Conservation (phyloP, 371 early-diverging fungal genomes). For the Mucor mucedo region DNA sequence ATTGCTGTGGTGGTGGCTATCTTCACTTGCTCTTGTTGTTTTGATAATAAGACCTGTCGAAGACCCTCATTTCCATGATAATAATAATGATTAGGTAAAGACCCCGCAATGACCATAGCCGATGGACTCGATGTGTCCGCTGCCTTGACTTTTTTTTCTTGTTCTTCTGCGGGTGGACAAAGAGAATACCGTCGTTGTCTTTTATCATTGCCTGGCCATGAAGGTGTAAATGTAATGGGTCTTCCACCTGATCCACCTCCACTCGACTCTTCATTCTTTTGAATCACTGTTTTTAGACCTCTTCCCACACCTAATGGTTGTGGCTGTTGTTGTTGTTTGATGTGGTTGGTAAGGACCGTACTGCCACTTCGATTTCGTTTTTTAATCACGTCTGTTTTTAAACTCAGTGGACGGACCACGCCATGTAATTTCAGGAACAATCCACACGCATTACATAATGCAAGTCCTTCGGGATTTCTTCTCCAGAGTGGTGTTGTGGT, state of each 20-base stretch:
- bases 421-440: slow-evolving; percentile 38
- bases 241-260: slow-evolving; percentile 17
- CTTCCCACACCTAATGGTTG: slow-evolving; percentile 6
- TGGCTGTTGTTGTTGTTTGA: slow-evolving; percentile 2
- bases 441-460: slow-evolving; percentile 39
- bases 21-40: not conserved
- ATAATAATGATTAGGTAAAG: slow-evolving; percentile 3
- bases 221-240: slow-evolving; percentile 17
- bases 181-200: slow-evolving; percentile 20
- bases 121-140: not conserved
- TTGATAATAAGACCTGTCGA: slow-evolving; percentile 14
- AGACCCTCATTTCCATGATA: slow-evolving; percentile 7
- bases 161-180: slow-evolving; percentile 7
- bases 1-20: slow-evolving; percentile 5
- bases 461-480: slow-evolving; percentile 37
- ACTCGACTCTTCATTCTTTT: slow-evolving; percentile 9
- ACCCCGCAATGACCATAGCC: slow-evolving; percentile 15
- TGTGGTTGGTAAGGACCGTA: not conserved
- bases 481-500: slow-evolving; percentile 37
- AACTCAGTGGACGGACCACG: slow-evolving; percentile 30
- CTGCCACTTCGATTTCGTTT: slow-evolving; percentile 27
- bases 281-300: not conserved
- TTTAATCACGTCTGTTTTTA: slow-evolving; percentile 39
- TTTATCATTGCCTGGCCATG: slow-evolving; percentile 12
- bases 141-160: not conserved